Evolutionary conservation across 2,329 filamentous ascomycete species (phyloP).

Genomic region (Colletotrichum coccodes): DNA sequence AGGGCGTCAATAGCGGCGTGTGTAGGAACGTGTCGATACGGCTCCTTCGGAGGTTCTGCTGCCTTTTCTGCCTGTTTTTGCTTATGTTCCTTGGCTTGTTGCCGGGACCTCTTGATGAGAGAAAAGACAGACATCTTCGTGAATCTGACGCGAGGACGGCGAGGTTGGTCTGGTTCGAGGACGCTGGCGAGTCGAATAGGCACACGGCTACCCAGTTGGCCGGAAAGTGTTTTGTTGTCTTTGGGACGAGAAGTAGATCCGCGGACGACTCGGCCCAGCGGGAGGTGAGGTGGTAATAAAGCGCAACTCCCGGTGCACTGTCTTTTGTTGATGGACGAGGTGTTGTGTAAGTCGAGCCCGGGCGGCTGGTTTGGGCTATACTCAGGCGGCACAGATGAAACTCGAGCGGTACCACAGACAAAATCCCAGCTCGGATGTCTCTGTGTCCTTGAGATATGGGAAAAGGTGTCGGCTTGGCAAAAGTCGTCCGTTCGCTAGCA

Average conservation of each 20-base stretch:
- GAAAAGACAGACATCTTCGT: conserved; percentile 67
- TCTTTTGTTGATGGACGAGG: conserved; percentile 1
- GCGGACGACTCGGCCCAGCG: neutral
- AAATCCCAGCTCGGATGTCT: conserved; percentile 15
- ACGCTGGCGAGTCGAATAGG: neutral
- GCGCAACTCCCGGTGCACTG: conserved; percentile 1
- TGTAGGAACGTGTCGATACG: conserved; percentile 70
- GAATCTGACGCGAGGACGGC: neutral
- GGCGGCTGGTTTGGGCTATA: conserved; percentile 16
- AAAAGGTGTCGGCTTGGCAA: conserved; percentile 4
- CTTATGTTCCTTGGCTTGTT: conserved; percentile 65
- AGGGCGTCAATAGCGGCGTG: conserved; percentile 70
- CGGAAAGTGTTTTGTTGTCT: neutral
- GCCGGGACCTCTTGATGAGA: conserved; percentile 60
- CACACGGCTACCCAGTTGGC: neutral
- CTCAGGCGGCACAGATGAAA: conserved; percentile 26
- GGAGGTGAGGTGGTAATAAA: neutral
- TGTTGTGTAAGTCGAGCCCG: conserved; percentile 26
- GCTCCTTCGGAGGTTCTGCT: conserved; percentile 48
- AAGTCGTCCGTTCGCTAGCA: conserved; percentile 20
- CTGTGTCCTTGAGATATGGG: neutral
- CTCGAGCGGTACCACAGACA: conserved; percentile 25
- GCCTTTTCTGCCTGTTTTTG: conserved; percentile 59
- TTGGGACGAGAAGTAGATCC: neutral
- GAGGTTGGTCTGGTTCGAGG: neutral